A percentile compares a stretch with the other conserved stretches of the same genome.
Evolutionary conservation across 202 grass and related monocot genomes (phyloP).

Genomic region (Schoenoplectus triqueter): DNA sequence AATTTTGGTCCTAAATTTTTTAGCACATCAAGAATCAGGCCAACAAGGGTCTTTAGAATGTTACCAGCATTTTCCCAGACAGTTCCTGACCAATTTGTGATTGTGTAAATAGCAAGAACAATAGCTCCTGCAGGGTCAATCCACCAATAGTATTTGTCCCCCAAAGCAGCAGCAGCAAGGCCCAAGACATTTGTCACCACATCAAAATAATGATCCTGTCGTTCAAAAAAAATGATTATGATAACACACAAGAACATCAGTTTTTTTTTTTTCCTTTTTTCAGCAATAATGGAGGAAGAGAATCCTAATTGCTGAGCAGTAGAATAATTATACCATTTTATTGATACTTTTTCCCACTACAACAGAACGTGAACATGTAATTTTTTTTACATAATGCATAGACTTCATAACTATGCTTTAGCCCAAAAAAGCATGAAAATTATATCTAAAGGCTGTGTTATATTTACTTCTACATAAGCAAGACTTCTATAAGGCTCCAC

Average conservation of each 20-base stretch:
- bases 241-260: conserved; percentile 29
- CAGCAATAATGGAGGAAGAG: not conserved
- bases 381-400: not conserved
- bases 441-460: not conserved
- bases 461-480: not conserved
- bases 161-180: conserved; percentile 84
- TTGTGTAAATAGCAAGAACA: conserved; percentile 85
- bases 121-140: conserved; percentile 90
- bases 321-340: not conserved
- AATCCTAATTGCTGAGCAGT: not conserved
- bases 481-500: not conserved
- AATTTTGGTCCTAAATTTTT: not conserved
- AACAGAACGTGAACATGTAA: not conserved
- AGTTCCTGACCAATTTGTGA: conserved; percentile 93
- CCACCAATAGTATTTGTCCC: conserved; percentile 95
- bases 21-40: not conserved
- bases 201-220: conserved; percentile 96
- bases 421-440: not conserved
- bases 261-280: conserved; percentile 13
- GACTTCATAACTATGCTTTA: not conserved
- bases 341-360: not conserved
- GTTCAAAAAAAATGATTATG: not conserved
- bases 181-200: conserved; percentile 91
- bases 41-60: not conserved
- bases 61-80: conserved; percentile 98